phyloP scores from a whole-genome alignment of 352 stramenopile genomes.

The Globisporangium acanthophoron region DNA sequence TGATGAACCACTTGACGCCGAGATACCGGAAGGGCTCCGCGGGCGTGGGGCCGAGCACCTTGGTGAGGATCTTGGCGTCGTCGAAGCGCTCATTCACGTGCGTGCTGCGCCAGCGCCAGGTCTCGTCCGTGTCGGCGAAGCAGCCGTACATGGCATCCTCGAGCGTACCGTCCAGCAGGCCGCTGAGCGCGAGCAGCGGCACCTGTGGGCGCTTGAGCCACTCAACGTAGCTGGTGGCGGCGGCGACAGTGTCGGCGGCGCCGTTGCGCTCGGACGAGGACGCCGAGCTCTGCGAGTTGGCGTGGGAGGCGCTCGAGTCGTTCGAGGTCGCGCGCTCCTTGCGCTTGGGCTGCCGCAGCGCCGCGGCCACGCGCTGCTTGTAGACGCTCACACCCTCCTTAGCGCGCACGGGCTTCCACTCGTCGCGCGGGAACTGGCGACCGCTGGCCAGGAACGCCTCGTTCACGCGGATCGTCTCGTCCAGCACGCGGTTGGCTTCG shows the following conservation, averaged over 20 bases:
- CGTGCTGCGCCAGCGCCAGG: slow-evolving; percentile 12
- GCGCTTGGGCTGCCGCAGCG: background rate
- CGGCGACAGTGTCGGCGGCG: too few species aligned
- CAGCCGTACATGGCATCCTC: slow-evolving; percentile 16
- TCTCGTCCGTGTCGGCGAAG: slow-evolving; percentile 14
- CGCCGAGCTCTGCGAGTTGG: slow-evolving; percentile 3
- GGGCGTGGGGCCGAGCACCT: slow-evolving; percentile 6
- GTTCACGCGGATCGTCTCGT: slow-evolving; percentile 14
- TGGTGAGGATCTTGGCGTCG: slow-evolving; percentile 2
- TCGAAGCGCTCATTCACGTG: slow-evolving; percentile 9
- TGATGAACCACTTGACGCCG: slow-evolving; percentile 22
- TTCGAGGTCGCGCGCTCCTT: background rate
- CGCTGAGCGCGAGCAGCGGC: slow-evolving; percentile 10
- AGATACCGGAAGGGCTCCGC: slow-evolving; percentile 22
- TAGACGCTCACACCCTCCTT: slow-evolving; percentile 15
- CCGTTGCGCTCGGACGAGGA: slow-evolving; percentile 6
- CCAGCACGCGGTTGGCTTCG: slow-evolving; percentile 14
- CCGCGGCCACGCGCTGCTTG: slow-evolving; percentile 9
- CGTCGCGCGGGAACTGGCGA: slow-evolving; percentile 1
- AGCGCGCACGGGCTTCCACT: slow-evolving; percentile 11
- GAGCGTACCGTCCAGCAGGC: slow-evolving; percentile 12
- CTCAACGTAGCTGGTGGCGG: slow-evolving; percentile 15
- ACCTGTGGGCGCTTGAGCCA: slow-evolving; percentile 11
- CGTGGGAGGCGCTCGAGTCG: background rate
- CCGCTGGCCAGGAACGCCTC: slow-evolving; percentile 7